A percentile compares a stretch with the other conserved stretches of the same genome.
Conservation (phyloP, 1,284 basidiomycete species). For the Ceratorhiza oryzae-sativae region DNA sequence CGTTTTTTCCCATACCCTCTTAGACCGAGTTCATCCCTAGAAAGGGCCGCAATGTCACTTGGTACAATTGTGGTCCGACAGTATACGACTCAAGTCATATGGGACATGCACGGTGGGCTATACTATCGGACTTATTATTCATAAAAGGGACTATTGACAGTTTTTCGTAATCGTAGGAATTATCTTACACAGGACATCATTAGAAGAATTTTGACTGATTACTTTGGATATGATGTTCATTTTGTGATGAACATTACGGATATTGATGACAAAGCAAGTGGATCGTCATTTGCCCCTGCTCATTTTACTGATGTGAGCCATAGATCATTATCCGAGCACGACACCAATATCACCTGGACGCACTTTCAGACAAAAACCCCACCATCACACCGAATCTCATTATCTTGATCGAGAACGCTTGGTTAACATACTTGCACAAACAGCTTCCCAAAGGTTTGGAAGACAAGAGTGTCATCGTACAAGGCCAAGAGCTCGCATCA, state of each 20-base stretch:
- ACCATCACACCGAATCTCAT: slow-evolving; percentile 67
- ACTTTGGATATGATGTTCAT: slow-evolving; percentile 97
- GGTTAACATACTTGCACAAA: slow-evolving; percentile 68
- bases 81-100: slow-evolving; percentile 99
- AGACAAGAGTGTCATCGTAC: slow-evolving; percentile 55
- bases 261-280: slow-evolving; percentile 95
- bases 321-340: slow-evolving; percentile 92
- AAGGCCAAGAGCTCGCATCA: slow-evolving; percentile 59
- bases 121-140: slow-evolving; percentile 28
- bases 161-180: slow-evolving; percentile 65
- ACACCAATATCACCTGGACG: slow-evolving; percentile 81
- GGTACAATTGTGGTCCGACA: slow-evolving; percentile 99
- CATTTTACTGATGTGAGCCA: neutral
- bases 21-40: slow-evolving; percentile 85
- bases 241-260: slow-evolving; percentile 99
- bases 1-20: neutral
- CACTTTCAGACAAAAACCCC: slow-evolving; percentile 60
- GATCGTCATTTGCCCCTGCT: slow-evolving; percentile 37
- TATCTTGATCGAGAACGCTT: slow-evolving; percentile 66
- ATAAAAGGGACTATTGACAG: slow-evolving; percentile 29
- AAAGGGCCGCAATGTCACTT: slow-evolving; percentile 88
- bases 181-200: slow-evolving; percentile 98
- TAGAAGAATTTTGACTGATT: slow-evolving; percentile 90
- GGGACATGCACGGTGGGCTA: slow-evolving; percentile 91
- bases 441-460: slow-evolving; percentile 67